phyloP scores from a whole-genome alignment of 2,329 filamentous ascomycete genomes.

The Alternaria novae-zelandiae region DNA sequence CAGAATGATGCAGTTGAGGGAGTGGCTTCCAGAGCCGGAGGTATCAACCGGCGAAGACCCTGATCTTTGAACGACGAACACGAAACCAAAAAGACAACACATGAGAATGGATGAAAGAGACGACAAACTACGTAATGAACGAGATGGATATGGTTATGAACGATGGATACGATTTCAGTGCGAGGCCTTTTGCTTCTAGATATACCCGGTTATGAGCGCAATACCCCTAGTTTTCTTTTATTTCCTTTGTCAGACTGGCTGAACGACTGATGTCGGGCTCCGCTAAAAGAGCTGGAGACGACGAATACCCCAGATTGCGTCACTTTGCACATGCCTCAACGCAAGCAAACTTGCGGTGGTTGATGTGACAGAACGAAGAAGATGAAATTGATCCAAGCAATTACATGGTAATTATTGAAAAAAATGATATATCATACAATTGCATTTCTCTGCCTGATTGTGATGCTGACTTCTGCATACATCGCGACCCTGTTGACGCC shows the following conservation, averaged over 20 bases:
- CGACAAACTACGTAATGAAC: neutral
- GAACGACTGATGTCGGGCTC: neutral
- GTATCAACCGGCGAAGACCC: constrained; percentile 30
- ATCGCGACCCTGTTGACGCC: neutral
- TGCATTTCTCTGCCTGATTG: neutral
- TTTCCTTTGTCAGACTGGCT: constrained; percentile 4
- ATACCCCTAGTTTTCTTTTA: constrained; percentile 10
- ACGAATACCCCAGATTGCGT: neutral
- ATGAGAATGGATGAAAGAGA: neutral
- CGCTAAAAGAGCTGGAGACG: neutral
- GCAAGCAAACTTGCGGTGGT: neutral
- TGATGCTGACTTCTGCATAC: neutral
- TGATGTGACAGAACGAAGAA: neutral
- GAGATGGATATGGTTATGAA: constrained; percentile 5
- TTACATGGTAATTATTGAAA: neutral
- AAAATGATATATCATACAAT: neutral
- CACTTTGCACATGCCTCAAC: neutral
- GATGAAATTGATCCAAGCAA: neutral
- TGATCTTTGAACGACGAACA: constrained; percentile 30
- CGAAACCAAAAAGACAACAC: neutral
- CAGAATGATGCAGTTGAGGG: constrained; percentile 55
- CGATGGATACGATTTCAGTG: constrained; percentile 1
- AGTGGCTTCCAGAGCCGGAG: constrained; percentile 37
- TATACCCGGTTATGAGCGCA: constrained; percentile 23
- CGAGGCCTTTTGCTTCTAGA: constrained; percentile 20